Percentiles rank a stretch among this genome's conserved stretches.
These are phyloP conservation scores for Coemansia aciculifera DNA, from an alignment of 192 early-diverging fungal species.

Conservation along the genomic window DNA sequence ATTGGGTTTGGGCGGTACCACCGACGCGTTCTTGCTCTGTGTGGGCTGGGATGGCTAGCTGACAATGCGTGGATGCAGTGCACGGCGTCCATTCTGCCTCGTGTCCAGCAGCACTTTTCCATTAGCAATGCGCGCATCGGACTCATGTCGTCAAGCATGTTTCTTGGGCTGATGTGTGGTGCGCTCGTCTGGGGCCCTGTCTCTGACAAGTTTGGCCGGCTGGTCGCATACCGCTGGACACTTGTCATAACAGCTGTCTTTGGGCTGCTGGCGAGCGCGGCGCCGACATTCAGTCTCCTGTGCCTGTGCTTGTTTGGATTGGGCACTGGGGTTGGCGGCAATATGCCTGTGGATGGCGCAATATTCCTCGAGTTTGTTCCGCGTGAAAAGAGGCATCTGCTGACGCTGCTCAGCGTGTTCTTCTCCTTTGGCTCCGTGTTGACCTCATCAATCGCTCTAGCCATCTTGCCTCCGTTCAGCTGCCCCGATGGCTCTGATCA, in stretches of 20 bases:
- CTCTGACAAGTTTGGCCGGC: slow-evolving; percentile 72
- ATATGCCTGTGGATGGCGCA: slow-evolving; percentile 69
- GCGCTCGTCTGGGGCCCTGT: slow-evolving; percentile 80
- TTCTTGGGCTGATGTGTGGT: slow-evolving; percentile 80
- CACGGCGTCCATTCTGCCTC: slow-evolving; percentile 71
- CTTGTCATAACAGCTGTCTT: slow-evolving; percentile 70
- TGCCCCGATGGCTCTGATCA: slow-evolving; percentile 56
- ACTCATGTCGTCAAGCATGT: slow-evolving; percentile 66
- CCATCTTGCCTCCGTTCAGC: slow-evolving; percentile 67
- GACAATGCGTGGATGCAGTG: slow-evolving; percentile 82
- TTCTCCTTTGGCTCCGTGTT: slow-evolving; percentile 81
- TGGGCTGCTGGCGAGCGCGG: slow-evolving; percentile 68
- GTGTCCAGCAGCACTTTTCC: slow-evolving; percentile 72
- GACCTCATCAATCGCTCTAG: slow-evolving; percentile 64
- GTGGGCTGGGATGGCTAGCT: slow-evolving; percentile 83
- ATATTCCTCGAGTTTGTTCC: slow-evolving; percentile 87
- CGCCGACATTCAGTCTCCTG: slow-evolving; percentile 62
- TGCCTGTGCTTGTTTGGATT: slow-evolving; percentile 67
- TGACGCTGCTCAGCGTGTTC: slow-evolving; percentile 83
- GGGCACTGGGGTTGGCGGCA: slow-evolving; percentile 73
- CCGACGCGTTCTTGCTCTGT: slow-evolving; percentile 59
- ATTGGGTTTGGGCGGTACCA: slow-evolving; percentile 78
- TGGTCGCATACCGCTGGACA: slow-evolving; percentile 74
- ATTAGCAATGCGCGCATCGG: slow-evolving; percentile 68
- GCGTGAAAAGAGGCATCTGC: slow-evolving; percentile 70